Base-by-base conservation (phyloP, 257 asterid genomes). In the Linderniella brevidens region DNA sequence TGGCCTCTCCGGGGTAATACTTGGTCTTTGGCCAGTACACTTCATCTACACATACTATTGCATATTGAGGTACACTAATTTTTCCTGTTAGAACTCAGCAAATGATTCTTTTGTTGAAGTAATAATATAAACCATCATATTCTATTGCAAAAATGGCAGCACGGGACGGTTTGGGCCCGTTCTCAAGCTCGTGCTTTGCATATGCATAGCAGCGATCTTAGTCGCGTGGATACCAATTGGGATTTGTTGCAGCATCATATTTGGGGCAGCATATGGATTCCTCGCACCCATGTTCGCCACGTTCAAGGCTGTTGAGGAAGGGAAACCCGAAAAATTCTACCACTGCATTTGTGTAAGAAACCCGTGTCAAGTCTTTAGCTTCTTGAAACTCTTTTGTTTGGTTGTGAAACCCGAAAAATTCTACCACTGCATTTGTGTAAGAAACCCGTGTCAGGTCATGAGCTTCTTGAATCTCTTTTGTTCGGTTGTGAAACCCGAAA, bases 221-320 rank as follows among this genome's bases (percentile, higher is more conserved):
- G 55, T 75, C 51, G 45, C 74, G 17, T 86, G 96, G 93, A 80
- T 58, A 5, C 76, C 77, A 10, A 37, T 78, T 52, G 92, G 81
- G 45, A 64, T 86, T 12, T 49, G 60, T 5, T 55, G 79, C 48
- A 62, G 78, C 50, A 47, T 76, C 43, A 13, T 83, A 17, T 84
- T 79, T 4, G 95, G 94, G 16, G 83, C 87, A 7, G 87, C 77
- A 15, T 85, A 85, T 66, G 98, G 93, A 61, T 60, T 76, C 36
- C 82, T 90, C 54, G 76, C 86, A 35, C 94, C 96, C 11, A 66
- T 74, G 58, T 67, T 90, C 54, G 93, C 79, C 63, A 90, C 97
- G 60, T 83, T 80, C 57, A 63, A 62, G 63, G 97, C 97, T 17
- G 76, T 88, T 46, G 88, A 77, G 19, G 86, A 71, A 64, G 92